Evolutionary conservation across 1,284 basidiomycete genomes (phyloP).

Genomic region (Cyathus pygmaeus): DNA sequence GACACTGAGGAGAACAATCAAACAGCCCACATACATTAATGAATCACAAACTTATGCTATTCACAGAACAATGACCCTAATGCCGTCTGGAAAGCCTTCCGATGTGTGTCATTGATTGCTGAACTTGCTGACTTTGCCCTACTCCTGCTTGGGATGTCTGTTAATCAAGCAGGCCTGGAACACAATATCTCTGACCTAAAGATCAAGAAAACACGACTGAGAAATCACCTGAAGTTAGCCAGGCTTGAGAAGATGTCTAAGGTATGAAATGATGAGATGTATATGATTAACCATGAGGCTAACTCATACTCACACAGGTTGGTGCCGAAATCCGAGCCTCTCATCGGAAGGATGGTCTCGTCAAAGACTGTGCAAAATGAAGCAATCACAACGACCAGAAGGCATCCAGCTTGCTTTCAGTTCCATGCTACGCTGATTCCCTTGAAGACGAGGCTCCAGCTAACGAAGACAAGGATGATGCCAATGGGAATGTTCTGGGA

Average conservation of each 20-base stretch:
- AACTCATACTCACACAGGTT: conserved; percentile 8
- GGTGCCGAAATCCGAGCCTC: conserved; percentile 20
- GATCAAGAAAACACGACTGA: conserved; percentile 21
- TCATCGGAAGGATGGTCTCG: conserved; percentile 17
- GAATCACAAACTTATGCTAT: too few species aligned
- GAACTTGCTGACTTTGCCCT: conserved; percentile 31
- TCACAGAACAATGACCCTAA: too few species aligned
- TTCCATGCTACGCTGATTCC: conserved; percentile 23
- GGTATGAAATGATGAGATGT: conserved; percentile 5
- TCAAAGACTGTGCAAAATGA: conserved; percentile 8
- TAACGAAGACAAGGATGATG: conserved; percentile 9
- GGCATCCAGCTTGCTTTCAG: conserved; percentile 13
- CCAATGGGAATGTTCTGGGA: not conserved
- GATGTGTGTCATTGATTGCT: not conserved
- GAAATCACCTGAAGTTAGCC: conserved; percentile 17
- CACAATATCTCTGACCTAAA: conserved; percentile 25
- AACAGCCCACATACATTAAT: too few species aligned
- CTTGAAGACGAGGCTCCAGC: conserved; percentile 9
- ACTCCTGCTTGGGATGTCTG: conserved; percentile 6
- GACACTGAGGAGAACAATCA: too few species aligned
- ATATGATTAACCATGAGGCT: not conserved
- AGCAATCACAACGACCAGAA: conserved; percentile 19
- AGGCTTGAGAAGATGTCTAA: conserved; percentile 23
- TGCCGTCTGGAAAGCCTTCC: conserved; percentile 22
- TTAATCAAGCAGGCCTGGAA: conserved; percentile 27